Percentiles rank a stretch among this genome's conserved stretches.
Evolutionary conservation across 306 rosid genomes (phyloP).

Genomic region (Astragalus membranaceus): DNA sequence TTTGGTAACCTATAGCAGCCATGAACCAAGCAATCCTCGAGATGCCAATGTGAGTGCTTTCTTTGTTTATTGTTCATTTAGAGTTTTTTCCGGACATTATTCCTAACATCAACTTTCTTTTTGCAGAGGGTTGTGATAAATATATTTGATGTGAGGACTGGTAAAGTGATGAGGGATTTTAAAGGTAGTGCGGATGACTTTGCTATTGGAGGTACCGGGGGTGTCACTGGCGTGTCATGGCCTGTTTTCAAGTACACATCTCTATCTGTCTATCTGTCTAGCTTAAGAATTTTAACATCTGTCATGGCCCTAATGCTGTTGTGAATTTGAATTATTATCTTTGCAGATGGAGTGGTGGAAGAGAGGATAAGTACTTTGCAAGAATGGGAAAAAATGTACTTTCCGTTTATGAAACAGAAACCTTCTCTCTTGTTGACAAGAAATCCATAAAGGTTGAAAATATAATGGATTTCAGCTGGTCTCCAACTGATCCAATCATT

Average conservation of each 20-base stretch:
- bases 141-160: conserved; percentile 87
- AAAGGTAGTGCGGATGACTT: conserved; percentile 87
- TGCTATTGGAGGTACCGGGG: conserved; percentile 73
- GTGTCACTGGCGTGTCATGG: conserved; percentile 81
- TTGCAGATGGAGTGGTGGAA: conserved; percentile 85
- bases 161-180: conserved; percentile 86
- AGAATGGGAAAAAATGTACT: conserved; percentile 75
- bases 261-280: background rate
- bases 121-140: conserved; percentile 72
- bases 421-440: conserved; percentile 83
- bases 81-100: background rate
- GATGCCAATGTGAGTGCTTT: conserved; percentile 65
- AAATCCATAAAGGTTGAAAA: conserved; percentile 80
- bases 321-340: background rate
- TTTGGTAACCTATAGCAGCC: conserved; percentile 76
- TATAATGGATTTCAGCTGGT: conserved; percentile 91
- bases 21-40: conserved; percentile 79
- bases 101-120: conserved; percentile 23
- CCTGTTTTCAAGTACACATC: conserved; percentile 54
- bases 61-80: background rate
- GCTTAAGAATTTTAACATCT: background rate
- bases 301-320: background rate
- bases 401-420: conserved; percentile 81
- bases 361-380: conserved; percentile 82
- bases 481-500: conserved; percentile 83